A percentile compares a stretch with the other conserved stretches of the same genome.
phyloP scores from a whole-genome alignment of 345 rosid genomes.

The Syzygium grande region DNA sequence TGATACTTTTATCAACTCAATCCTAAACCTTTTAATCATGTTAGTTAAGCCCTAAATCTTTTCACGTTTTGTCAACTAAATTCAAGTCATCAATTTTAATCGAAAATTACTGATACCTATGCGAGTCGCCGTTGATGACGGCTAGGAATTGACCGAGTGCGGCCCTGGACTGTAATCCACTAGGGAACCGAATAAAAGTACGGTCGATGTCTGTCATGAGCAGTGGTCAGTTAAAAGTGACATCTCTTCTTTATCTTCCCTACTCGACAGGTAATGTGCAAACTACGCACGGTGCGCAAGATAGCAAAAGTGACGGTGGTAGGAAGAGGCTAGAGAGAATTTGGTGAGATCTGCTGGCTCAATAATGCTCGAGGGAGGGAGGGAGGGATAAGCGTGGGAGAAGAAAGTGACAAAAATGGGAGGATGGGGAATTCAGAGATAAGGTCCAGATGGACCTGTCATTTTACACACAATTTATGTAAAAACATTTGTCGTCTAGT shows the following conservation, averaged over 20 bases:
- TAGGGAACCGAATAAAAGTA: not conserved
- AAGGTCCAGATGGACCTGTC: not conserved
- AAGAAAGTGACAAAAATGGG: not conserved
- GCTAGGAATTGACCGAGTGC: too few species aligned
- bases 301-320: constrained; percentile 9
- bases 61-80: too few species aligned
- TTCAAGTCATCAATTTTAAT: too few species aligned
- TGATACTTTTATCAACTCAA: too few species aligned
- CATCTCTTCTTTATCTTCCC: not conserved
- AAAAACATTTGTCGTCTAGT: not conserved
- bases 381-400: not conserved
- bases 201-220: not conserved
- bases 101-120: too few species aligned
- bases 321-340: not conserved
- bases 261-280: not conserved
- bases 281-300: constrained; percentile 4
- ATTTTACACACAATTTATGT: not conserved
- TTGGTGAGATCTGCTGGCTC: constrained; percentile 11
- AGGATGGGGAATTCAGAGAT: not conserved
- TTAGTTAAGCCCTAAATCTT: too few species aligned
- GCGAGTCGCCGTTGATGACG: too few species aligned
- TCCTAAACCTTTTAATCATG: too few species aligned
- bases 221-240: not conserved
- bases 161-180: not conserved
- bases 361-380: not conserved